Evolutionary conservation across 371 early-diverging fungal genomes (phyloP).

Genomic region (Dinochytrium kinnereticum): DNA sequence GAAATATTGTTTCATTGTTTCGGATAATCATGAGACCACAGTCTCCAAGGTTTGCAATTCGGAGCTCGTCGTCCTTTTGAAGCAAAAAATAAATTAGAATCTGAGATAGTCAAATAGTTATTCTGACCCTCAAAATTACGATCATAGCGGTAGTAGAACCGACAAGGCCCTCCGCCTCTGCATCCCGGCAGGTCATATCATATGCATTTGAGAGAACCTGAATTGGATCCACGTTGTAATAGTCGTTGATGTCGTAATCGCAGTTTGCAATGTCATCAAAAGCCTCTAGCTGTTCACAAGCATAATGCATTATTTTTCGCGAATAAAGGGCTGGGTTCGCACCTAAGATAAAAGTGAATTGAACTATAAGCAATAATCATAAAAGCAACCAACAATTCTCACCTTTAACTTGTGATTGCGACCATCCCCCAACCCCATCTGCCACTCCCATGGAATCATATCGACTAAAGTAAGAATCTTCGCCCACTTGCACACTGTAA

Average conservation of each 20-base stretch:
- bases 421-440: slow-evolving; percentile 63
- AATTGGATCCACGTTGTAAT: slow-evolving; percentile 76
- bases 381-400: too few species aligned
- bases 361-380: too few species aligned
- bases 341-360: too few species aligned
- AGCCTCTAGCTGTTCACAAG: slow-evolving; percentile 78
- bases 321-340: slow-evolving; percentile 90
- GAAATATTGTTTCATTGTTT: slow-evolving; percentile 81
- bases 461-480: slow-evolving; percentile 73
- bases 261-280: slow-evolving; percentile 69
- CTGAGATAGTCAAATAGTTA: too few species aligned
- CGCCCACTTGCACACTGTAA: slow-evolving; percentile 60
- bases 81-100: not conserved
- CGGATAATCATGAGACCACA: slow-evolving; percentile 90
- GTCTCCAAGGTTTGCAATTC: slow-evolving; percentile 94
- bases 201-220: slow-evolving; percentile 78
- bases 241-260: slow-evolving; percentile 70
- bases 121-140: slow-evolving; percentile 4
- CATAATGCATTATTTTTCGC: slow-evolving; percentile 91
- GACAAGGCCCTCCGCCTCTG: slow-evolving; percentile 67
- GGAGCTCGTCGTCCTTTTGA: slow-evolving; percentile 83
- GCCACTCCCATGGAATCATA: slow-evolving; percentile 57
- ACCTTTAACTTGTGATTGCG: slow-evolving; percentile 58
- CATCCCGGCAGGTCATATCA: slow-evolving; percentile 69
- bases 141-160: slow-evolving; percentile 89